Evolutionary conservation across 768 basidiomycete species (phyloP), one percentile per base, ranked within the genome.

Genomic region (Boletus reticuloceps): DNA sequence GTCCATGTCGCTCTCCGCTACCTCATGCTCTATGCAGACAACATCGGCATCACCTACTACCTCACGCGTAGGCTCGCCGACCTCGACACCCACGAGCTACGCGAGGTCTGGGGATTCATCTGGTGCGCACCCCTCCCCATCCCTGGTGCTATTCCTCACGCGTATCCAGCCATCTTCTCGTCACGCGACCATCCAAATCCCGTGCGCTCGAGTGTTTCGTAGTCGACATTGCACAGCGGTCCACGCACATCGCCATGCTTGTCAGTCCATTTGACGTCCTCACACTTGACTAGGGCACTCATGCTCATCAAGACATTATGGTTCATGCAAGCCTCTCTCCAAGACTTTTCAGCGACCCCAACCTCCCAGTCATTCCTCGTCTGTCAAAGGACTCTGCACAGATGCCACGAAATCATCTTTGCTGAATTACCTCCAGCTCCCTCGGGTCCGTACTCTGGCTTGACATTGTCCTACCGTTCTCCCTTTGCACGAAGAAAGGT

Each of bases 311-410:
- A 95, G 94, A 98, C 97, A 0, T 75, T 99, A 43, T 98, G 96
- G 94, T 97, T 95, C 73, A 95, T 98, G 89, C 97, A 98, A 82
- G 92, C 96, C 16, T 85, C 90, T 27, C 78, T 99, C 19, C 84
- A 83, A 54, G 97, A 99, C 71, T 78, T 98, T 9, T 81, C 56
- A 45, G 55, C 62, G 11, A 41, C 64, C 72, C 43, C 78, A 14
- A 81, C 84, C 46, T 86, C 92, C 4, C 81, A 75, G 41, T 91
- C 94, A 1, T 98, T 98, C 73, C 75, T 83, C 46, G 88, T 96
- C 54, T 98, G 97, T 70, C 93, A 95, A 72, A 84, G 96, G 56
- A 84, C 94, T 38, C 75, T 98, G 55, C 91, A 91, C 69, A 82
- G 82, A 69, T 95, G 95, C 66, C 95, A 98, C 72, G 89, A 94